Percentiles rank a stretch among this genome's conserved stretches.
phyloP scores from a whole-genome alignment of 345 rosid species.

The Leavenworthia alabamica region DNA sequence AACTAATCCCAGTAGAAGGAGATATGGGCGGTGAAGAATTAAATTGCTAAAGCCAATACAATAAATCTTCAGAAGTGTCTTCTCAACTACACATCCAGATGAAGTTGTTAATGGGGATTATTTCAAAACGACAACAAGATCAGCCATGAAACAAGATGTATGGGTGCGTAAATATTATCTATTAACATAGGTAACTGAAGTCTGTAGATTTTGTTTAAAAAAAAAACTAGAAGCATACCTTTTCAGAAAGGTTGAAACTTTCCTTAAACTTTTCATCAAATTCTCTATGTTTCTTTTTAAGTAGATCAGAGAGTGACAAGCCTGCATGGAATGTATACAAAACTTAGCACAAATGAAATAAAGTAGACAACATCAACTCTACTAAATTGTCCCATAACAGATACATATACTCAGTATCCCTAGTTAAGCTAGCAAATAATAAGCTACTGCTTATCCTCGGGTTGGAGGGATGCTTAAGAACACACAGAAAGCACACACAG shows the following conservation, averaged over 20 bases:
- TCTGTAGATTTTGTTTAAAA: neutral
- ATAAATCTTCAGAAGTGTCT: neutral
- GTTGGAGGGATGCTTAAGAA: neutral
- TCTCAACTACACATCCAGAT: conserved; percentile 2
- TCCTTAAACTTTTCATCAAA: conserved; percentile 62
- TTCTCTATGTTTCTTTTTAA: conserved; percentile 51
- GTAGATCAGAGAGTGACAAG: conserved; percentile 44
- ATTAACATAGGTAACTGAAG: neutral
- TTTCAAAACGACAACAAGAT: neutral
- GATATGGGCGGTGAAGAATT: neutral
- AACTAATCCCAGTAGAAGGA: neutral
- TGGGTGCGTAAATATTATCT: conserved; percentile 1
- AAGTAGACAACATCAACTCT: conserved; percentile 7
- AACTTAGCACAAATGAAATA: conserved; percentile 4
- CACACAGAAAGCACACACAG: neutral
- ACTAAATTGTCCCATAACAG: neutral
- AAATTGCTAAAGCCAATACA: neutral
- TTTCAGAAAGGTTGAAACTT: conserved; percentile 49
- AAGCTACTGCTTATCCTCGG: neutral
- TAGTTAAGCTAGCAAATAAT: neutral
- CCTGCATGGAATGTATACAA: conserved; percentile 36
- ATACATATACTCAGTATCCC: neutral
- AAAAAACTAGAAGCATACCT: conserved; percentile 38
- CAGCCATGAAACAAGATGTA: neutral
- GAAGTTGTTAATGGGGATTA: neutral